Conservation (phyloP, 148 eudicot genomes). For the Selenicereus undatus region DNA sequence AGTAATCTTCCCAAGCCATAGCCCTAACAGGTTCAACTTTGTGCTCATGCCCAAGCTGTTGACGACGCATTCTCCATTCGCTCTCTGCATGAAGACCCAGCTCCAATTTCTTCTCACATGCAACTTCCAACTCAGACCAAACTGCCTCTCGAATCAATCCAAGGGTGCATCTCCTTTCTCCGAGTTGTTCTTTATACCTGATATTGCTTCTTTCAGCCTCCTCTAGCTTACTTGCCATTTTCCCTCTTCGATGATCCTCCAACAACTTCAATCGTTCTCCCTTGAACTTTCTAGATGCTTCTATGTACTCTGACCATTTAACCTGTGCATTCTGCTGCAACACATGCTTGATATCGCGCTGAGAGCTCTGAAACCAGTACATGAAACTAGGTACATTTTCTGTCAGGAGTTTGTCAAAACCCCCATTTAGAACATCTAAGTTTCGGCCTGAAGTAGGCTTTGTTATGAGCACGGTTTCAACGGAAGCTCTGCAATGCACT, state of each 20-base stretch:
- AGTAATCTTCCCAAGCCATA: conserved; percentile 35
- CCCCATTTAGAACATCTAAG: conserved; percentile 75
- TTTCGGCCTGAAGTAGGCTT: conserved; percentile 61
- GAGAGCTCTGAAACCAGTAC: conserved; percentile 66
- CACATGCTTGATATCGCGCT: conserved; percentile 54
- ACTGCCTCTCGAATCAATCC: conserved; percentile 60
- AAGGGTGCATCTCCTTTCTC: conserved; percentile 66
- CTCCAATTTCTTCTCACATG: conserved; percentile 68
- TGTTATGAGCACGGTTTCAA: conserved; percentile 68
- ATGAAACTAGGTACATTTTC: conserved; percentile 60
- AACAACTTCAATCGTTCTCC: conserved; percentile 65
- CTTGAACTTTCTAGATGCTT: conserved; percentile 69
- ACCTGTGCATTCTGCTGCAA: conserved; percentile 73
- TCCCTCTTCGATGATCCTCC: conserved; percentile 74
- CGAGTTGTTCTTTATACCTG: conserved; percentile 63
- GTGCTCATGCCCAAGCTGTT: conserved; percentile 81
- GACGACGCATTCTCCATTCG: conserved; percentile 84
- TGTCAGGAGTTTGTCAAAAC: conserved; percentile 75
- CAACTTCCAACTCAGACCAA: conserved; percentile 70
- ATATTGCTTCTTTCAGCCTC: conserved; percentile 50
- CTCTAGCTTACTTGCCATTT: conserved; percentile 56
- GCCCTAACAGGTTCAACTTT: conserved; percentile 21
- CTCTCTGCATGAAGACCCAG: conserved; percentile 83
- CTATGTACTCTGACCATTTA: conserved; percentile 83
- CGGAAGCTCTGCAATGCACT: conserved; percentile 77